A percentile compares a stretch with the other conserved stretches of the same genome.
These are phyloP conservation scores for Yarrowia alimentaria DNA, from an alignment of 805 yeast species.

Conservation along the genomic window DNA sequence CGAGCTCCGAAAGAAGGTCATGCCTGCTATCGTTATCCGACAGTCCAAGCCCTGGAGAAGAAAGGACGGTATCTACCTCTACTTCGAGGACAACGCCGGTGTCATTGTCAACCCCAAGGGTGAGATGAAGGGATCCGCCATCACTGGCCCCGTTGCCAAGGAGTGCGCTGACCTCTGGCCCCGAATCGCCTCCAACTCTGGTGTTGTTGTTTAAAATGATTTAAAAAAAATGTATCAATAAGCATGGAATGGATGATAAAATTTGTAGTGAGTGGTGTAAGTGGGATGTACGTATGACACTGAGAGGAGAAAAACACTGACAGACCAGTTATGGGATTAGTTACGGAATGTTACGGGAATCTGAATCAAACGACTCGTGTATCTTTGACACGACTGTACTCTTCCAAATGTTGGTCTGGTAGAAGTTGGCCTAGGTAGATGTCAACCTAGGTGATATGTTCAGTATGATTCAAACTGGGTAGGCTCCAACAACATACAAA, in stretches of 20 bases:
- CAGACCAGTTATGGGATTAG: too few relatives aligned
- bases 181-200: conserved; percentile 99
- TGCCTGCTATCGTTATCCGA: conserved; percentile 99
- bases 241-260: background rate
- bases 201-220: conserved; percentile 91
- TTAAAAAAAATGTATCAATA: conserved; percentile 23
- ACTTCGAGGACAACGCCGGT: conserved; percentile 99
- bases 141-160: conserved; percentile 99
- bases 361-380: too few relatives aligned
- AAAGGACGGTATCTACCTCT: conserved; percentile 98
- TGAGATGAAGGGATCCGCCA: conserved; percentile 99
- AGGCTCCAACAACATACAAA: too few relatives aligned
- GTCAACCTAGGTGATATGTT: too few relatives aligned
- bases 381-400: too few relatives aligned
- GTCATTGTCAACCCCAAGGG: conserved; percentile 99
- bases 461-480: too few relatives aligned
- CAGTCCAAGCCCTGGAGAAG: conserved; percentile 99
- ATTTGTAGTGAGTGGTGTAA: background rate
- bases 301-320: background rate
- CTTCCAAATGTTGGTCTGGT: too few relatives aligned
- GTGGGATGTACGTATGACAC: background rate
- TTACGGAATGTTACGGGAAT: too few relatives aligned
- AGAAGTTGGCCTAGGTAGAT: too few relatives aligned
- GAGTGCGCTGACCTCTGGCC: conserved; percentile 99
- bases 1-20: conserved; percentile 99